Evolutionary conservation across 306 rosid genomes (phyloP).

Genomic region (Dryas drummondii): DNA sequence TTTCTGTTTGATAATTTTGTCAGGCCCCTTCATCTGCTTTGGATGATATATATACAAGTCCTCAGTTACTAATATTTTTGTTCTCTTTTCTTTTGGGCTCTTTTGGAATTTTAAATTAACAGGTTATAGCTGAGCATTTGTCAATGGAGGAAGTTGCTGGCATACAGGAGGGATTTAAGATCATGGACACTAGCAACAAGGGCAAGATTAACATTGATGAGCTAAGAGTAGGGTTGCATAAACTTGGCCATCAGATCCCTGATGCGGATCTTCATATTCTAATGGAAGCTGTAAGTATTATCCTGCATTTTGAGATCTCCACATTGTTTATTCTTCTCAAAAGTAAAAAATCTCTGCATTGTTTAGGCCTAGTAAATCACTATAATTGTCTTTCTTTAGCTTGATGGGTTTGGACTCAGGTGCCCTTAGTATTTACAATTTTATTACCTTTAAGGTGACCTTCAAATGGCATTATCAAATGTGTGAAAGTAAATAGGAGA

Average conservation of each 20-base stretch:
- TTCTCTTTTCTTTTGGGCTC: neutral
- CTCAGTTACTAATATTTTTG: neutral
- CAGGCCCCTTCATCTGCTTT: slow-evolving; percentile 15
- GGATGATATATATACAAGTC: slow-evolving; percentile 13
- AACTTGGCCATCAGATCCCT: slow-evolving; percentile 77
- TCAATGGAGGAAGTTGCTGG: slow-evolving; percentile 92
- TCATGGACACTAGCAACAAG: slow-evolving; percentile 67
- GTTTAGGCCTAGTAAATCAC: slow-evolving; percentile 1
- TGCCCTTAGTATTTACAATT: neutral
- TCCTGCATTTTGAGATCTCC: slow-evolving; percentile 10
- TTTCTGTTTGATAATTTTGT: slow-evolving; percentile 9
- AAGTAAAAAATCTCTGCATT: neutral
- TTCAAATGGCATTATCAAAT: neutral
- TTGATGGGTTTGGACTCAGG: neutral
- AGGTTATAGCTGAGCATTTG: slow-evolving; percentile 96
- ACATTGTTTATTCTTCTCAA: too few relatives aligned
- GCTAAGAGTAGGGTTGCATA: slow-evolving; percentile 73
- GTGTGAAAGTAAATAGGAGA: neutral
- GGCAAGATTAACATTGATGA: slow-evolving; percentile 85
- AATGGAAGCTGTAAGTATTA: slow-evolving; percentile 90
- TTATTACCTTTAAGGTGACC: neutral
- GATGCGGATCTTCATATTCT: slow-evolving; percentile 73
- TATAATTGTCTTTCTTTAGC: neutral
- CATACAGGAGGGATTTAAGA: slow-evolving; percentile 71
- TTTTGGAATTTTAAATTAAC: slow-evolving; percentile 31